A percentile compares a stretch with the other conserved stretches of the same genome.
Evolutionary conservation across 768 basidiomycete genomes (phyloP).

Genomic region (Psilocybe subaeruginosa): DNA sequence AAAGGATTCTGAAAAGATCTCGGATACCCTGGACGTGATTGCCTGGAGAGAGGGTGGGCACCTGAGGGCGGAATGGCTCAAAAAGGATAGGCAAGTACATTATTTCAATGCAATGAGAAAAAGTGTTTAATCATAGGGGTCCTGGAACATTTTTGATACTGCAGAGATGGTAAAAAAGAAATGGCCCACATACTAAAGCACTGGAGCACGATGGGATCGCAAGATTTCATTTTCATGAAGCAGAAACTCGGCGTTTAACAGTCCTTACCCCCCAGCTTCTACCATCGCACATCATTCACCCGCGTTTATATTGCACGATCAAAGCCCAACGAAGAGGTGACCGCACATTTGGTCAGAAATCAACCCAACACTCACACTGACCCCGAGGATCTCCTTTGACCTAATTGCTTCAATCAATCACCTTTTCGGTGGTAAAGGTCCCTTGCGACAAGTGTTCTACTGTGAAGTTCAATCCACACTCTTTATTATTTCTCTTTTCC

Average conservation of each 20-base stretch:
- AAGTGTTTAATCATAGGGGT: constrained; percentile 9
- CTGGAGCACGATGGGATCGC: constrained; percentile 52
- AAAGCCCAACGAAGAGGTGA: neutral
- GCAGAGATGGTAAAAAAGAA: constrained; percentile 58
- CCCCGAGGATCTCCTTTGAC: neutral
- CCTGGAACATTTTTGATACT: constrained; percentile 17
- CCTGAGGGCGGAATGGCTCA: constrained; percentile 58
- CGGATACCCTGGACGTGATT: constrained; percentile 36
- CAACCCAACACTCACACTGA: neutral
- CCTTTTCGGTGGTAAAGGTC: neutral
- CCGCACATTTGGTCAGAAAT: neutral
- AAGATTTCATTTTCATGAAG: constrained; percentile 60
- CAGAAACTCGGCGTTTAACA: constrained; percentile 54
- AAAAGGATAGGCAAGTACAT: constrained; percentile 51
- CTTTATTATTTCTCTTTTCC: neutral
- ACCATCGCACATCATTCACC: constrained; percentile 2
- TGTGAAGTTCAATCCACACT: neutral
- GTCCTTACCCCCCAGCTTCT: constrained; percentile 11
- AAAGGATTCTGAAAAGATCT: constrained; percentile 27
- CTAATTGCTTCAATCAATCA: neutral
- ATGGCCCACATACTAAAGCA: constrained; percentile 49
- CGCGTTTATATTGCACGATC: constrained; percentile 6
- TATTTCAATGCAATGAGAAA: constrained; percentile 7
- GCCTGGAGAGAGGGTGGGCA: constrained; percentile 58
- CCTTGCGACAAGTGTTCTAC: neutral